phyloP scores from a whole-genome alignment of 1,284 basidiomycete species.

The Leccinum angustisporum region DNA sequence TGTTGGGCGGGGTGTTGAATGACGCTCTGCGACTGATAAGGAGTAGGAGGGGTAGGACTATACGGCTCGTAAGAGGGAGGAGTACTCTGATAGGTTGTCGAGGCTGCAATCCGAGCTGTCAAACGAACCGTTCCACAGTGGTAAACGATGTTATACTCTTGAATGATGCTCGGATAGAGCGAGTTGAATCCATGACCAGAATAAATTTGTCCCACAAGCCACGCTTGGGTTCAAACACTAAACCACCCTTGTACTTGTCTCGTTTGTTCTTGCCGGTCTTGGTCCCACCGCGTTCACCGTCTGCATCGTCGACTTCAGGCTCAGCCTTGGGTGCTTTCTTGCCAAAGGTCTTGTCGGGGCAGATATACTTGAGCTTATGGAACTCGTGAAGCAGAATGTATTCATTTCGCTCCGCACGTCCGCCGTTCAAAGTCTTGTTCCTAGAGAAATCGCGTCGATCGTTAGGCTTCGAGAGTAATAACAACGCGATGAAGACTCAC shows the following conservation, averaged over 20 bases:
- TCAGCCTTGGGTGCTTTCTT: constrained; percentile 54
- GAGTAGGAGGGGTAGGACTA: constrained; percentile 13
- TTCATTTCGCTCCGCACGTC: constrained; percentile 97
- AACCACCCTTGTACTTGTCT: constrained; percentile 98
- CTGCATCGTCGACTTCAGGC: constrained; percentile 53
- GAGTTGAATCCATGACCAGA: constrained; percentile 99
- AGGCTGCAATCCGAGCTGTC: constrained; percentile 13
- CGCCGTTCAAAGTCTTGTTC: constrained; percentile 94
- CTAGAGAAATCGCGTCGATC: constrained; percentile 38
- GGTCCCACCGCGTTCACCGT: constrained; percentile 54
- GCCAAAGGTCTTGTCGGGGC: constrained; percentile 90
- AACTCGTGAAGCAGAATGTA: constrained; percentile 99
- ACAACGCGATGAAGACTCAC: constrained; percentile 42
- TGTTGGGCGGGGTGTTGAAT: constrained; percentile 19
- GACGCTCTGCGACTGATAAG: constrained; percentile 16
- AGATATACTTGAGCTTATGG: constrained; percentile 93
- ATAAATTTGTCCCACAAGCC: constrained; percentile 97
- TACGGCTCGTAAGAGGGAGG: constrained; percentile 22
- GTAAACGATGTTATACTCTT: constrained; percentile 99
- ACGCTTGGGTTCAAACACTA: constrained; percentile 96
- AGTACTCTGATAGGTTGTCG: constrained; percentile 10
- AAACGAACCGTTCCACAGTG: constrained; percentile 70
- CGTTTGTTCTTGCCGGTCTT: constrained; percentile 70
- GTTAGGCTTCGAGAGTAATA: constrained; percentile 32
- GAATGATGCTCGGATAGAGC: constrained; percentile 98